Conservation (phyloP, 805 yeast genomes). For the Candida xyloterini region DNA sequence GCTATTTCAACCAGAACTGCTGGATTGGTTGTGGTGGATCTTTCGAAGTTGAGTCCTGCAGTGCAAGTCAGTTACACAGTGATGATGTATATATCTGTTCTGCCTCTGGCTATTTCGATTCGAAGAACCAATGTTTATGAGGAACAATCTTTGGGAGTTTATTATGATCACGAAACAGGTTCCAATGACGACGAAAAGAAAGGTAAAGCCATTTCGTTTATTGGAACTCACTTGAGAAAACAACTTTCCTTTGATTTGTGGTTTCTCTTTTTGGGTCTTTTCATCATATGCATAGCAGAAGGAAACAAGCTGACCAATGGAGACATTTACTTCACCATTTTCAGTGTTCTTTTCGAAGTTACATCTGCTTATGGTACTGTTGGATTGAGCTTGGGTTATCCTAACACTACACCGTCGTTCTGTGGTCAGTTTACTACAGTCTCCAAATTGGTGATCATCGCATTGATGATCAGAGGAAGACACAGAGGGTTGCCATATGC, state of each 20-base stretch:
- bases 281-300: conserved; percentile 84
- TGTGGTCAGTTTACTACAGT: conserved; percentile 66
- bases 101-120: conserved; percentile 94
- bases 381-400: conserved; percentile 86
- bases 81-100: conserved; percentile 97
- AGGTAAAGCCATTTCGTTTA: conserved; percentile 54
- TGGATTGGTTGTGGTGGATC: conserved; percentile 74
- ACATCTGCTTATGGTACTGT: conserved; percentile 97
- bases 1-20: conserved; percentile 94
- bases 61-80: conserved; percentile 90
- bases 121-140: conserved; percentile 97
- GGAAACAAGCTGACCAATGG: conserved; percentile 53
- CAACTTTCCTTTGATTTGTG: conserved; percentile 93
- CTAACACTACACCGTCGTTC: conserved; percentile 63
- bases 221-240: conserved; percentile 84
- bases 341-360: conserved; percentile 78
- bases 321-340: conserved; percentile 55
- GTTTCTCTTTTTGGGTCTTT: conserved; percentile 85
- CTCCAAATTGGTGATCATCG: conserved; percentile 81
- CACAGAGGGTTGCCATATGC: conserved; percentile 95
- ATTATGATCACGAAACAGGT: conserved; percentile 38
- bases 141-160: conserved; percentile 95
- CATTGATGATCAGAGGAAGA: conserved; percentile 90
- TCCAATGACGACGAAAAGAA: conserved; percentile 36
- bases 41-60: conserved; percentile 76